phyloP scores from a whole-genome alignment of 106 monocot species.

The Acorus calamus region DNA sequence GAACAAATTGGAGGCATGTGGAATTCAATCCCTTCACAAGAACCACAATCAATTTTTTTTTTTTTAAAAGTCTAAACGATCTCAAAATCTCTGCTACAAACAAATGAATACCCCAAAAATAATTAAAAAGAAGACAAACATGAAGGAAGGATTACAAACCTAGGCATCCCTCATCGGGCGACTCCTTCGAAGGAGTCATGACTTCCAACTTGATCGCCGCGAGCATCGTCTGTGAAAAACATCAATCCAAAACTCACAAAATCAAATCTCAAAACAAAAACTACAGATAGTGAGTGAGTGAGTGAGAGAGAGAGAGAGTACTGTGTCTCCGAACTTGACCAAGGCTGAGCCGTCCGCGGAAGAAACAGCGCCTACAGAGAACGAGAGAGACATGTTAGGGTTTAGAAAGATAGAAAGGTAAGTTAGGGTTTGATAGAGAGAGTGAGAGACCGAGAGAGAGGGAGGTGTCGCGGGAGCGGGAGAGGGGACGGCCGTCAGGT shows the following conservation, averaged over 20 bases:
- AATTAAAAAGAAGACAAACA: not conserved
- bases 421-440: not conserved
- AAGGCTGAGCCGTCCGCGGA: conserved; percentile 80
- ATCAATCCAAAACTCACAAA: not conserved
- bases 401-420: not conserved
- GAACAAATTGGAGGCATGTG: conserved; percentile 95
- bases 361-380: conserved; percentile 40
- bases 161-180: conserved; percentile 62
- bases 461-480: not conserved
- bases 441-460: conserved; percentile 28
- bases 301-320: conserved; percentile 7
- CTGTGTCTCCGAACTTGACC: conserved; percentile 83
- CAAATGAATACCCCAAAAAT: not conserved
- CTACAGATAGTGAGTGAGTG: not conserved
- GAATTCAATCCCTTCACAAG: conserved; percentile 64
- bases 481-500: not conserved
- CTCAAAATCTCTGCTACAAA: not conserved
- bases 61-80: no score
- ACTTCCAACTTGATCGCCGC: conserved; percentile 91
- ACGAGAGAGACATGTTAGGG: not conserved
- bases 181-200: conserved; percentile 57
- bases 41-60: no score
- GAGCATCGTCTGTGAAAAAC: conserved; percentile 49
- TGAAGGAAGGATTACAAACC: conserved; percentile 27
- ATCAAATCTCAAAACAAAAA: not conserved